phyloP scores from a whole-genome alignment of 257 asterid species.

The Solanum stenotomum region DNA sequence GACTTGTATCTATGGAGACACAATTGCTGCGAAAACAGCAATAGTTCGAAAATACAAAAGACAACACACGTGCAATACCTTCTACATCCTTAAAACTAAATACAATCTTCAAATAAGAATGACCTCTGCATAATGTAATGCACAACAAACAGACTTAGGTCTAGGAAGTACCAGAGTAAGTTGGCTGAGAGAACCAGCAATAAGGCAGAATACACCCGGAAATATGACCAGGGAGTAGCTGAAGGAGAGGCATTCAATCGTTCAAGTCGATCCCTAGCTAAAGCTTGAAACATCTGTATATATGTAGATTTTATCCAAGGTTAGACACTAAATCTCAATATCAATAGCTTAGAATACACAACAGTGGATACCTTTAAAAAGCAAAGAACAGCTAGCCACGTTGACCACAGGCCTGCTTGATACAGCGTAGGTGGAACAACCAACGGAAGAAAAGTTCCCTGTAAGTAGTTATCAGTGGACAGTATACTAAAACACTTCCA shows the following conservation, averaged over 20 bases:
- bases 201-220: constrained; percentile 81
- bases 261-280: constrained; percentile 92
- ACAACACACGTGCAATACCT: neutral
- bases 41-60: neutral
- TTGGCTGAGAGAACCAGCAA: constrained; percentile 67
- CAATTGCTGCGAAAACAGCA: neutral
- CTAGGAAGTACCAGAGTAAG: constrained; percentile 61
- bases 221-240: constrained; percentile 78
- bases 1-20: neutral
- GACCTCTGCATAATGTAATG: neutral
- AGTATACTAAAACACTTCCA: neutral
- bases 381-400: constrained; percentile 80
- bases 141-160: constrained; percentile 1
- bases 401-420: constrained; percentile 79
- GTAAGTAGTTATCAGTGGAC: constrained; percentile 18
- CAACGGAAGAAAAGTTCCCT: constrained; percentile 95
- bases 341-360: neutral
- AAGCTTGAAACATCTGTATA: constrained; percentile 91
- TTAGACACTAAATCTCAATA: neutral
- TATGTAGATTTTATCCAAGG: neutral
- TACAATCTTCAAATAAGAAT: neutral
- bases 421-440: constrained; percentile 70
- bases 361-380: constrained; percentile 57
- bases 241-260: constrained; percentile 93
- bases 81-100: neutral